Base-by-base conservation (phyloP, 345 rosid genomes). In the Turnera subulata region DNA sequence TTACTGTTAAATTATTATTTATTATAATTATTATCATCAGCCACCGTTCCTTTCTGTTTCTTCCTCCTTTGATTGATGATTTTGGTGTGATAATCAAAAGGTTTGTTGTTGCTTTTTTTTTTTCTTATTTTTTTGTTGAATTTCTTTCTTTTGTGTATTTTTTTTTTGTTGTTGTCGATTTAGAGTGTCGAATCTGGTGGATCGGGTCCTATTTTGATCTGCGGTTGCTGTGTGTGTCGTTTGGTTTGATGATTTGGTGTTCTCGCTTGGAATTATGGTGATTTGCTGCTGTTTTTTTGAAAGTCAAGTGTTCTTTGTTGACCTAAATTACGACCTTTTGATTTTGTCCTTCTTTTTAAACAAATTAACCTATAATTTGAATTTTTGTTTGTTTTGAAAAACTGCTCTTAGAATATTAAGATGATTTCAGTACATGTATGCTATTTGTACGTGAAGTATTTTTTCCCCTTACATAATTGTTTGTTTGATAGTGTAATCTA, bases 141-240 rank as follows among this genome's bases (percentile, higher is more conserved):
- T n/a, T 61, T 29, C 17, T n/a, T 23, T 35, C n/a, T 10, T 3
- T 22, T 25, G 22, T 23, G n/a, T 39, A 8, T 12, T 8, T 2
- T 18, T 3, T 33, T 49, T 14, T 25, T 48, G 29, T 25, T 11
- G 6, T 61, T 29, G n/a, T 39, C 13, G 22, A 11, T 61, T 39
- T 61, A 18, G 49, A 8, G 65, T 18, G 18, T 12, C n/a, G 20
- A 26, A 51, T 7, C 42, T 25, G 24, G 42, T 51, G 50, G 56
- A 61, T 61, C 49, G 57, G 49, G 65, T 18, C 14, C 6, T 23
- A 38, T 60, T 37, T 60, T 49, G 24, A 12, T 14, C 22, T 11
- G 5, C 10, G 5, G 0, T 7, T 10, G 24, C 11, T n/a, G 49
- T 20, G 16, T 22, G 2, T 17, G 6, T 39, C 12, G 56, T 24